These are phyloP conservation scores for Suillus clintonianus DNA, from an alignment of 768 basidiomycete genomes.

Conservation along the genomic window DNA sequence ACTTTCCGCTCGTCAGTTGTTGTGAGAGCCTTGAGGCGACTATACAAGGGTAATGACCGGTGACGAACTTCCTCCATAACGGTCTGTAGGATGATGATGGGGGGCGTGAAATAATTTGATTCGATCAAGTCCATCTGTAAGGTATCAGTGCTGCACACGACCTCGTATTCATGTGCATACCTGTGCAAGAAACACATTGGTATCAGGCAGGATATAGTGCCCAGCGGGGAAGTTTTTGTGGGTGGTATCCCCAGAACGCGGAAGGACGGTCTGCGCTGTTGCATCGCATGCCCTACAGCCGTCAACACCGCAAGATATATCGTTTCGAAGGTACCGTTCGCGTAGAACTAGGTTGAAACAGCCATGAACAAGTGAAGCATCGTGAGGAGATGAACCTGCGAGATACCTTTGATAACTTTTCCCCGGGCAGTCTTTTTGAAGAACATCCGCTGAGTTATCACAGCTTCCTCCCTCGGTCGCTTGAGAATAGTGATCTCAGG, in stretches of 20 bases:
- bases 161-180: constrained; percentile 37
- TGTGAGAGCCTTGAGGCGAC: constrained; percentile 83
- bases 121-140: constrained; percentile 91
- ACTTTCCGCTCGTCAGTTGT: constrained; percentile 84
- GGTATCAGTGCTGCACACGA: neutral
- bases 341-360: constrained; percentile 63
- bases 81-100: constrained; percentile 91
- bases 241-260: constrained; percentile 54
- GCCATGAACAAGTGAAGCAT: neutral
- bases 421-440: constrained; percentile 95
- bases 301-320: constrained; percentile 73
- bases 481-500: constrained; percentile 72
- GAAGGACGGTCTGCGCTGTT: constrained; percentile 48
- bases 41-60: constrained; percentile 88
- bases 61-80: constrained; percentile 97
- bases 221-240: constrained; percentile 64
- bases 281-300: constrained; percentile 64
- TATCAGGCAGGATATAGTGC: constrained; percentile 89
- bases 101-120: constrained; percentile 69
- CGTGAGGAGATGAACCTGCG: neutral
- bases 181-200: constrained; percentile 92
- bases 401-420: constrained; percentile 88
- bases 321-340: constrained; percentile 91
- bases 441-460: constrained; percentile 85
- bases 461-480: constrained; percentile 67